Base-by-base conservation (phyloP, 2,329 filamentous ascomycete genomes). In the Phyllosticta ampelicida region DNA sequence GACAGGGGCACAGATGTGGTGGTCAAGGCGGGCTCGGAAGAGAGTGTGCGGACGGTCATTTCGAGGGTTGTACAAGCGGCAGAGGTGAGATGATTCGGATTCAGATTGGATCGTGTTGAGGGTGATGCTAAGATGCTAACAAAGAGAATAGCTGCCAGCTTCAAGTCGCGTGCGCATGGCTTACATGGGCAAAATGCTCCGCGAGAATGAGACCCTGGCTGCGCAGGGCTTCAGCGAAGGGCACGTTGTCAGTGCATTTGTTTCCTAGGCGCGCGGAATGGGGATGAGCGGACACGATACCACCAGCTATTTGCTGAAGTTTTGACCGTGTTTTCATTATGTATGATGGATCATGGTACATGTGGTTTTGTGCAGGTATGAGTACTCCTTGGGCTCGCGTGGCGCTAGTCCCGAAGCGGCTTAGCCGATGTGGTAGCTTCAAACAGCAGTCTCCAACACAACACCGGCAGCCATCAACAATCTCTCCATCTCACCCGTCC, bases 151-250 rank as follows among this genome's bases (percentile, higher is more conserved):
- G 86, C 74, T 91, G 29, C 71, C 79, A 1, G 68, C 76, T 8
- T 75, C 75, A 51, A 83, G 82, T 61, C 80, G 78, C 53, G 76
- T 96, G 54, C 83, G 83, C 56, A 80, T 96, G 60, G 85, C 84
- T 19, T 95, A 95, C 70, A 80, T 94, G 71, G 91, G 91, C 63
- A 89, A 85, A 68, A 82, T 91, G 54, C 79, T 96, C 51, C 84
- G 85, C 63, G 88, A 92, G 62, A 78, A 79, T 56, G 69, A 81
- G 19, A 79, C 85, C 0, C 75, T 96, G 18, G 71, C 77, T 51
- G 79, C 80, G 2, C 86, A 94, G 64, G 87, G 86, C 53, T 96
- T 89, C 87, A 81, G 84, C 65, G 78, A 81, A 61, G 87, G 84
- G 36, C 81, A 94, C 67, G 77, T 94, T 30, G 74, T 95, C 57